Evolutionary conservation across 495 filamentous ascomycete species (phyloP), one percentile per base, ranked within the genome.

Genomic region (Penicillium subrubescens): DNA sequence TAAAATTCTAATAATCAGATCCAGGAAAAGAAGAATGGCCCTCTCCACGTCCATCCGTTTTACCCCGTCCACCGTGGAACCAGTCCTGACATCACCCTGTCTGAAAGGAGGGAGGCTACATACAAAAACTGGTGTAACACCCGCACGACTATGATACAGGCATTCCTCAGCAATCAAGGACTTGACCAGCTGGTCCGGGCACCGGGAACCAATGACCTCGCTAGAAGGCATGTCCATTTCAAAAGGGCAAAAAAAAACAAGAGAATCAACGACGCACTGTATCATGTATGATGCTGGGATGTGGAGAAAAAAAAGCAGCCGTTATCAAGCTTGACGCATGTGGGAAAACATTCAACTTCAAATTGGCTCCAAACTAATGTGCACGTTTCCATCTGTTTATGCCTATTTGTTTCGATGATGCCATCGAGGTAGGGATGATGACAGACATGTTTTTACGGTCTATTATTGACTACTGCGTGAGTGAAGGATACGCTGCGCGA

Each of bases 91-190:
- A 74, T 74, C 70, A 72, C 71, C 69, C 61, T 67, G 56, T 62
- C 63, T 63, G 51, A 60, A n/a, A 54, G 29, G 31, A 54, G 51
- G 27, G 15, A 31, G 51, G 31, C 25, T 54, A 54, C 51, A 21
- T 34, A 50, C 48, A 39, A 12, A 15, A 12, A 12, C 43, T 50
- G 46, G 66, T 65, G 70, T 72, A 74, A 66, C 69, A 50, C 62
- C 43, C 59, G 51, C 61, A 63, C 54, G 19, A 44, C 53, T 61
- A 41, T 33, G 61, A 61, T 59, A 57, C 56, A 58, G 57, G 65
- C 69, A 73, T 73, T 73, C 71, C 68, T 62, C 51, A 63, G 67
- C 62, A 70, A 70, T 68, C 65, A 71, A 68, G 68, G 66, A 61
- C 60, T 27, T 27, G 2, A 44, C 29, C 60, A 58, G 66, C 63